Evolutionary conservation across 129 eudicot species (phyloP).

Genomic region (Saposhnikovia divaricata): DNA sequence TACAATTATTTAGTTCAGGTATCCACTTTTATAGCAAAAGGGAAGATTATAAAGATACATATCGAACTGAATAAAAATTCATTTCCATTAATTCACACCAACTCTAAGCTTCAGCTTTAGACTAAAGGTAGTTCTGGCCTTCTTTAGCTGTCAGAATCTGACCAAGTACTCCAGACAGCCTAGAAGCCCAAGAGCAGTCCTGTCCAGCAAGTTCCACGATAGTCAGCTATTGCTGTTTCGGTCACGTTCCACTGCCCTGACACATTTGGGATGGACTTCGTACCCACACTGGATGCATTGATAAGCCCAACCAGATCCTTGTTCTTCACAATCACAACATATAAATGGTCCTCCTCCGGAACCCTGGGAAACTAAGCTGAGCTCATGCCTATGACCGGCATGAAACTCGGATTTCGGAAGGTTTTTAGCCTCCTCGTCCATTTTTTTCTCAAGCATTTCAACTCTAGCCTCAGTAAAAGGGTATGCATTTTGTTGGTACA

Average conservation of each 20-base stretch:
- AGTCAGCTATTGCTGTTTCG: not conserved
- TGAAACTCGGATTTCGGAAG: constrained; percentile 50
- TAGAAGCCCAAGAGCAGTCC: not conserved
- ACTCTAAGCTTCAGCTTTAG: not conserved
- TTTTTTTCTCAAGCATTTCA: constrained; percentile 43
- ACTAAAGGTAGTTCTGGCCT: not conserved
- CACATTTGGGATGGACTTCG: constrained; percentile 89
- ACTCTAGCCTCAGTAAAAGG: constrained; percentile 62
- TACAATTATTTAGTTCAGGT: not conserved
- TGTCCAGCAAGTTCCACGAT: not conserved
- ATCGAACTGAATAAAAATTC: not conserved
- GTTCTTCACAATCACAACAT: constrained; percentile 84
- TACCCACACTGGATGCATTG: constrained; percentile 78
- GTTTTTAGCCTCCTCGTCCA: constrained; percentile 61
- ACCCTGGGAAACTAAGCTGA: constrained; percentile 65
- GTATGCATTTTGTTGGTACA: constrained; percentile 62
- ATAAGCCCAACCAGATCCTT: constrained; percentile 86
- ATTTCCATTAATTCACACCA: not conserved
- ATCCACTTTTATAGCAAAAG: not conserved
- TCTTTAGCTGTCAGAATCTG: not conserved
- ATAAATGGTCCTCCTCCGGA: constrained; percentile 79
- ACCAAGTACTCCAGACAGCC: not conserved
- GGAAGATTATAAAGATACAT: not conserved
- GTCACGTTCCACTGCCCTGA: constrained; percentile 30
- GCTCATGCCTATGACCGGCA: constrained; percentile 61